phyloP scores from a whole-genome alignment of 2,329 filamentous ascomycete genomes.

The Cercospora zeina region DNA sequence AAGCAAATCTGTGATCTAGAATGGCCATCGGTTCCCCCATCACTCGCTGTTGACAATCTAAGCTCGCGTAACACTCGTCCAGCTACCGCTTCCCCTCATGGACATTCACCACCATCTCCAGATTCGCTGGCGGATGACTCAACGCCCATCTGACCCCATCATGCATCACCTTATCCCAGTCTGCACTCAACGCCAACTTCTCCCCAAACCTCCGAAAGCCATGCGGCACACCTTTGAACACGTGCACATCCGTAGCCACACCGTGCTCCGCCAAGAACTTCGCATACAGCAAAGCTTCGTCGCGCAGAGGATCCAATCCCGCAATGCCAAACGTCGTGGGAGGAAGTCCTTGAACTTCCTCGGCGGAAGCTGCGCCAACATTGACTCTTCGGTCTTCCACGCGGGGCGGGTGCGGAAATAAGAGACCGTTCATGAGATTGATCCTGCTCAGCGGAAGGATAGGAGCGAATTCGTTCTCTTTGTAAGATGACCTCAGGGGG shows the following conservation, averaged over 20 bases:
- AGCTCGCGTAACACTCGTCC: background rate
- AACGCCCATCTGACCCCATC: slow-evolving; percentile 48
- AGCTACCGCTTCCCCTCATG: slow-evolving; percentile 6
- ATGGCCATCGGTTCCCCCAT: no score
- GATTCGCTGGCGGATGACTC: slow-evolving; percentile 17
- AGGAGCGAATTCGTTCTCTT: slow-evolving; percentile 52
- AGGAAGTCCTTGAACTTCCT: slow-evolving; percentile 48
- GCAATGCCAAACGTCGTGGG: slow-evolving; percentile 50
- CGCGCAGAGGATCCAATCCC: slow-evolving; percentile 52
- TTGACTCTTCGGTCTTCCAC: slow-evolving; percentile 44
- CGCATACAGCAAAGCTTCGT: slow-evolving; percentile 53
- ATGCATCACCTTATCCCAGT: slow-evolving; percentile 50
- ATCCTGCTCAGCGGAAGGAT: slow-evolving; percentile 48
- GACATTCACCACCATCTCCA: slow-evolving; percentile 19
- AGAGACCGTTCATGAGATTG: slow-evolving; percentile 33
- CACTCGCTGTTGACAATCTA: no score
- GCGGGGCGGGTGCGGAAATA: slow-evolving; percentile 22
- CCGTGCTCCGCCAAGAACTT: slow-evolving; percentile 49
- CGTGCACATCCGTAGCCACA: slow-evolving; percentile 51
- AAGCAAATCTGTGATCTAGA: no score
- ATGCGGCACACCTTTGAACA: slow-evolving; percentile 58
- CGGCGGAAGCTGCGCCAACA: slow-evolving; percentile 40
- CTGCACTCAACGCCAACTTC: slow-evolving; percentile 43
- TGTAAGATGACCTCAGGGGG: slow-evolving; percentile 48
- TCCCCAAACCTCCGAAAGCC: slow-evolving; percentile 52